Percentiles rank a stretch among this genome's conserved stretches.
These are phyloP conservation scores for Fusarium chlamydosporum DNA, from an alignment of 2,329 filamentous ascomycete species.

Conservation along the genomic window DNA sequence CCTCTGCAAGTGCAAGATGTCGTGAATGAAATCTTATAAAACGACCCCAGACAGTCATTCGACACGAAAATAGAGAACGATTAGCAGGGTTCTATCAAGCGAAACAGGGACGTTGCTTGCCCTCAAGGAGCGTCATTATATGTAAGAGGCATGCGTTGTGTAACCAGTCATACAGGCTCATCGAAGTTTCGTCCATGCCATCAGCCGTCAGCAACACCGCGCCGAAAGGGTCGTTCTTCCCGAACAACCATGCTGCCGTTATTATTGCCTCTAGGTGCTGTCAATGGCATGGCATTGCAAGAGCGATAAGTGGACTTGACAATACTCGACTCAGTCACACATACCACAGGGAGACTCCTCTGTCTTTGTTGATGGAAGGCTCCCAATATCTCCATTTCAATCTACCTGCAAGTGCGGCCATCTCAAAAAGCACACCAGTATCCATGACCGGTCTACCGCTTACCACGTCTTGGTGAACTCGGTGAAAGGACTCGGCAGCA, in stretches of 20 bases:
- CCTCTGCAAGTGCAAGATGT: conserved; percentile 1
- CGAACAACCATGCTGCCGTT: not conserved
- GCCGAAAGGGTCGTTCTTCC: conserved; percentile 5
- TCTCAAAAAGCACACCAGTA: not conserved
- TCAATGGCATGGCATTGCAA: not conserved
- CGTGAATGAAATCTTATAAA: conserved; percentile 1
- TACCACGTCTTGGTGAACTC: not conserved
- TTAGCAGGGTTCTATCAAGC: not conserved
- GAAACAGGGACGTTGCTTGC: not conserved
- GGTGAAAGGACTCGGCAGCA: not conserved
- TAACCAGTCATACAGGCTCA: conserved; percentile 35
- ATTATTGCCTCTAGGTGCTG: not conserved
- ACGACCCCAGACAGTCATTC: not conserved
- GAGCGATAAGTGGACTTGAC: not conserved
- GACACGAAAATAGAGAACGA: not conserved
- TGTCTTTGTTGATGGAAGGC: not conserved
- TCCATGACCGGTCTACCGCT: not conserved
- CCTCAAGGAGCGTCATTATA: conserved; percentile 15
- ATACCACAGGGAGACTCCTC: not conserved
- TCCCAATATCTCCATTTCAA: not conserved
- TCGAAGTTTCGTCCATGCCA: conserved; percentile 43
- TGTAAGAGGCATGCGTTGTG: conserved; percentile 11
- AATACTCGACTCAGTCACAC: not conserved
- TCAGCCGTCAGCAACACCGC: conserved; percentile 34
- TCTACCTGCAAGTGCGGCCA: conserved; percentile 13